Evolutionary conservation across 2,329 filamentous ascomycete species (phyloP), one percentile per base, ranked within the genome.

Genomic region (Epicoccum sorghinum): DNA sequence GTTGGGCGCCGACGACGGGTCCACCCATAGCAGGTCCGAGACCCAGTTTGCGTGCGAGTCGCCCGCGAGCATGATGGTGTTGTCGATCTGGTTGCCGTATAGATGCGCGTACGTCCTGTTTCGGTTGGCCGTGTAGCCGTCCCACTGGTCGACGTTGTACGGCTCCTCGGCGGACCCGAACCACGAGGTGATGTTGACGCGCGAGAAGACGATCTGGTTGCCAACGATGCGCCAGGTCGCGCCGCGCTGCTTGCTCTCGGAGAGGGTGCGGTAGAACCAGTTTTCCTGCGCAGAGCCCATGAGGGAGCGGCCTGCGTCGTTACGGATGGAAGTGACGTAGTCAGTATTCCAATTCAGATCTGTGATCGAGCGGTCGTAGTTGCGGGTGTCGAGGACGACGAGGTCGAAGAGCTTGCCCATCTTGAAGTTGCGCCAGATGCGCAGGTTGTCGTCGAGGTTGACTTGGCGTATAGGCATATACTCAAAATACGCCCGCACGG

Each of bases 211-310:
- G 39, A 87, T 84, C 70, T 90, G 88, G 42, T 86, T 88, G 10
- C 88, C 88, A 27, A 91, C 80, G 25, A 91, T 70, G 27, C 88
- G 78, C 89, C 88, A 91, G 1, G 81, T 78, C 0, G 88, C 84
- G 12, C 84, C 84, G 10, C 88, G 81, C 12, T 82, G 63, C 23
- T 81, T 78, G 1, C 84, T 86, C 47, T 80, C 72, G 3, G 77
- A 79, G 2, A 56, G 43, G 8, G 53, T 52, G 29, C 53, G 53
- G 35, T 62, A 62, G 33, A 68, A 68, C 89, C 89, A 91, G 60
- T 83, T 83, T 72, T 91, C 89, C 68, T 91, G 89, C 8, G 82
- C 81, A 1, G 80, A 78, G 3, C 88, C 89, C 87, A 91, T 90
- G 61, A 91, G 74, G 0, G 82, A 82, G 4, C 88, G 82, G 9